Percentiles rank a stretch among this genome's conserved stretches.
Conservation (phyloP, 2,329 filamentous ascomycete species). For the Neocucurbitaria cava region DNA sequence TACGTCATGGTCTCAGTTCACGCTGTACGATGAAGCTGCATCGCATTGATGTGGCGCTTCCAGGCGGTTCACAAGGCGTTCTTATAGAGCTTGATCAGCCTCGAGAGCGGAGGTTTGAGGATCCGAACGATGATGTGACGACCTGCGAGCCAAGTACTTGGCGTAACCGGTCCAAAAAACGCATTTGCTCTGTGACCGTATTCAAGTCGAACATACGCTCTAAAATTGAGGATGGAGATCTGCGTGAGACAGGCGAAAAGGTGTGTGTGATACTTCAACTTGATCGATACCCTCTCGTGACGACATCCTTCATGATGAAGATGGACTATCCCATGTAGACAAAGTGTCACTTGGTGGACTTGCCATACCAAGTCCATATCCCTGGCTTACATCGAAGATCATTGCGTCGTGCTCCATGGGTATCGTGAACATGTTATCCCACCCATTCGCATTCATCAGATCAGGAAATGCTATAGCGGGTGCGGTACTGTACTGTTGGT, state of each 20-base stretch:
- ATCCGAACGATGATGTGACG: neutral
- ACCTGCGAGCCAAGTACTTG: neutral
- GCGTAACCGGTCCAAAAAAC: neutral
- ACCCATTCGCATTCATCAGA: conserved; percentile 35
- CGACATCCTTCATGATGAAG: conserved; percentile 5
- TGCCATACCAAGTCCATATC: conserved; percentile 26
- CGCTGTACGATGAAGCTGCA: neutral
- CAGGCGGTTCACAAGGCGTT: conserved; percentile 11
- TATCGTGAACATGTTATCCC: conserved; percentile 36
- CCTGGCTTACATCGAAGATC: conserved; percentile 24
- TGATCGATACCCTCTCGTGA: neutral
- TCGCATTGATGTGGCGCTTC: conserved; percentile 7
- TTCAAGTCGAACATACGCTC: neutral
- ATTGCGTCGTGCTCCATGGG: conserved; percentile 37
- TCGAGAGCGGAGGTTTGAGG: neutral
- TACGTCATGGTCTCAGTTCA: neutral
- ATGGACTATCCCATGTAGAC: conserved; percentile 21
- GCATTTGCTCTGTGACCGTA: neutral
- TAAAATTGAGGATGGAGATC: neutral
- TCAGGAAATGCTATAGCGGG: conserved; percentile 35
- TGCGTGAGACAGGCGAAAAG: neutral
- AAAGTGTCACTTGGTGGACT: conserved; percentile 29
- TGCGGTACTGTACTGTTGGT: conserved; percentile 21
- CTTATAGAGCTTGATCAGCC: conserved; percentile 7
- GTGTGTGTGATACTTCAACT: neutral